Base-by-base conservation (phyloP, 2,329 filamentous ascomycete genomes). In the Beauveria pseudobassiana region DNA sequence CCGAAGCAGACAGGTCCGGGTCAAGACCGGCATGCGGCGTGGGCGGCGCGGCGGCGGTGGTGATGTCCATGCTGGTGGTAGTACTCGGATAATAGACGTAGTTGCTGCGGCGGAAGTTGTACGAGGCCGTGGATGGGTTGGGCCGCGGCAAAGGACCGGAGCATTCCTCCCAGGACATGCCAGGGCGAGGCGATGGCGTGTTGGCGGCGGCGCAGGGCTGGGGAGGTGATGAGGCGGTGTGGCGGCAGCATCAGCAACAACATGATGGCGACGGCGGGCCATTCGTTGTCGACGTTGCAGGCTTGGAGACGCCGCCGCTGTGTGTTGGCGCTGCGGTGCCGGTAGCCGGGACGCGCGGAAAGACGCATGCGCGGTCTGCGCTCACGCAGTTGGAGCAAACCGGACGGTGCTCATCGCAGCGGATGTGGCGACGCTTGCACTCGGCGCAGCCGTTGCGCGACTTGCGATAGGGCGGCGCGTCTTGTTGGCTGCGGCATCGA, bases 371-470 rank as follows among this genome's bases (percentile, higher is more conserved):
- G 7, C 73, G 69, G 55, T 75, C 70, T 46, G 72, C 72, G 49
- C 73, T 72, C 22, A 69, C 66, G 64, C 77, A 79, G 62, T 78
- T 76, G 50, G 69, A 71, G 63, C 77, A 79, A 1, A 69, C 62
- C 1, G 77, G 77, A 4, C 71, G 72, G 8, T 64, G 70, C 66
- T 79, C 76, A 60, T 79, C 77, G 67, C 77, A 79, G 42, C 75
- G 76, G 59, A 76, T 75, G 50, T 77, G 75, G 1, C 75, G 70
- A 18, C 73, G 64, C 67, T 77, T 77, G 67, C 75, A 77, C 64
- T 75, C 74, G 61, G 64, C 70, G 64, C 75, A 77, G 34, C 75
- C 74, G 54, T 74, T 75, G 22, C 74, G 69, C n/a, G 75, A 77
- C 64, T 77, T 77, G 51, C 72, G 71, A 66, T 76, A 74, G 5